A percentile compares a stretch with the other conserved stretches of the same genome.
phyloP scores from a whole-genome alignment of 164 flowering plant genomes.

The Vitis vinifera region ASM3070453v1 NC_081821.1:2012501-2013000 shows the following conservation, averaged over 20 bases:
- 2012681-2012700: slow-evolving; percentile 47
- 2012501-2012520: too few species aligned
- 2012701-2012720: slow-evolving; percentile 89
- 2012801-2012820: slow-evolving; percentile 86
- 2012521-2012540: too few species aligned
- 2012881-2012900: slow-evolving; percentile 53
- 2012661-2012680: background rate
- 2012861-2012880: slow-evolving; percentile 72
- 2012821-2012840: slow-evolving; percentile 75
- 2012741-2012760: slow-evolving; percentile 76
- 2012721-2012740: slow-evolving; percentile 81
- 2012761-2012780: slow-evolving; percentile 87
- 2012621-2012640: too few species aligned
- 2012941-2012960: slow-evolving; percentile 66
- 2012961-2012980: slow-evolving; percentile 74
- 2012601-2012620: too few species aligned
- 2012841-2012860: slow-evolving; percentile 71
- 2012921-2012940: slow-evolving; percentile 70
- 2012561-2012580: too few species aligned
- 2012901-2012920: slow-evolving; percentile 67
- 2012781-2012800: slow-evolving; percentile 84
- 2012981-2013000: slow-evolving; percentile 65
- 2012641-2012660: background rate
- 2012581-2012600: too few species aligned
- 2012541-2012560: too few species aligned